Evolutionary conservation across 2,329 filamentous ascomycete genomes (phyloP), one percentile per base, ranked within the genome.

Genomic region (Aspergillus sp.): DNA sequence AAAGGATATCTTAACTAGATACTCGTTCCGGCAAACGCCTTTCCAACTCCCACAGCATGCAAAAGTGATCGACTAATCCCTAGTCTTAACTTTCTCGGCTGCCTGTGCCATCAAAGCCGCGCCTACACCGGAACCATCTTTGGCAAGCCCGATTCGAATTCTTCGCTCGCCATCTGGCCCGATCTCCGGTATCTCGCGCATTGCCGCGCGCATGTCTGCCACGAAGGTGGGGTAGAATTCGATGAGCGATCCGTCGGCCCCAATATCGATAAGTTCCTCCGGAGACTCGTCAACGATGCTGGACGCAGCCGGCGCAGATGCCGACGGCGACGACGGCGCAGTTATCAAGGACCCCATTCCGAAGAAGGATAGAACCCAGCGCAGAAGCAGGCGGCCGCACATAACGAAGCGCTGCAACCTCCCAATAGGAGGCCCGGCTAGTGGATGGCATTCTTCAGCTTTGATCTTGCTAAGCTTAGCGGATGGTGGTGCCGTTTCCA

Each of bases 71-170:
- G n/a, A n/a, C n/a, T n/a, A n/a, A n/a, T n/a, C n/a, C n/a, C n/a
- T n/a, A n/a, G n/a, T n/a, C n/a, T n/a, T n/a, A n/a, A n/a, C n/a
- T n/a, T n/a, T n/a, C n/a, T n/a, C n/a, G n/a, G 40, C 42, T 13
- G 37, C 37, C 15, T 43, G 40, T 7, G 44, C 43, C 33, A 45
- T 47, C 25, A 47, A n/a, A 17, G 45, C 45, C 11, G 45, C 44
- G 7, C 45, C 45, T 11, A 48, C 39, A 11, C 44, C 38, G 16
- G 44, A 47, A 8, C 45, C 45, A 41, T 48, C 45, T 20, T 48
- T 48, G 4, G 44, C 36, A 19, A 48, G 32, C 8, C 35, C 35
- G 24, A 48, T 48, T 8, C 42, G 34, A 6, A 48, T 32, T 35
- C 32, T 35, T 26, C 19, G 28, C 26, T 48, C 45, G n/a, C 44